phyloP scores from a whole-genome alignment of 352 stramenopile genomes.

The Phytophthora macrochlamydospora region DNA sequence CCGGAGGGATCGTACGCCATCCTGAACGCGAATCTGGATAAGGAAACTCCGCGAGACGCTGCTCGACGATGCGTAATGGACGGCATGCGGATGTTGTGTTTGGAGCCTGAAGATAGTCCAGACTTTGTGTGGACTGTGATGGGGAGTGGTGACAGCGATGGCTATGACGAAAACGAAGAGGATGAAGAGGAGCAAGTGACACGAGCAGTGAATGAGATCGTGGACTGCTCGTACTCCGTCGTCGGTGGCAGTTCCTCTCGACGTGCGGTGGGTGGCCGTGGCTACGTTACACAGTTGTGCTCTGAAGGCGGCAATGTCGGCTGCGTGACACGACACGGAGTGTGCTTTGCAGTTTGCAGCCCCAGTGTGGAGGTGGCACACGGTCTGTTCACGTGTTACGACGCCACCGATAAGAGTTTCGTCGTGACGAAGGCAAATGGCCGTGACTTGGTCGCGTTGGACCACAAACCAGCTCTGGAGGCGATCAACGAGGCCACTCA shows the following conservation, averaged over 20 bases:
- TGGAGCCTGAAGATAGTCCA: slow-evolving; percentile 76
- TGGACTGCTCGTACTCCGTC: slow-evolving; percentile 75
- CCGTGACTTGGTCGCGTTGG: slow-evolving; percentile 62
- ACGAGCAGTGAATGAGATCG: slow-evolving; percentile 68
- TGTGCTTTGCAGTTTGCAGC: slow-evolving; percentile 79
- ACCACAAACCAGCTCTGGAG: slow-evolving; percentile 74
- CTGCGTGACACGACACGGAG: slow-evolving; percentile 71
- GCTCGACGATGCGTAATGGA: slow-evolving; percentile 64
- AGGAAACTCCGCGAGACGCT: slow-evolving; percentile 66
- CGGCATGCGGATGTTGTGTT: slow-evolving; percentile 72
- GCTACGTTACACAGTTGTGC: slow-evolving; percentile 69
- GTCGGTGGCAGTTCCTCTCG: slow-evolving; percentile 63
- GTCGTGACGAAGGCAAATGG: slow-evolving; percentile 67
- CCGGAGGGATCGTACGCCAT: slow-evolving; percentile 83
- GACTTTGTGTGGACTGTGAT: slow-evolving; percentile 82
- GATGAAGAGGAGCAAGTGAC: slow-evolving; percentile 74
- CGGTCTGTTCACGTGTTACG: slow-evolving; percentile 85
- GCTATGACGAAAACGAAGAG: slow-evolving; percentile 37
- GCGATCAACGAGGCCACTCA: slow-evolving; percentile 79
- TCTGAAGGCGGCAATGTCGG: slow-evolving; percentile 66
- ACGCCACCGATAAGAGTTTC: slow-evolving; percentile 72
- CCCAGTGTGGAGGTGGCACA: slow-evolving; percentile 82
- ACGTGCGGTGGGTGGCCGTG: slow-evolving; percentile 23
- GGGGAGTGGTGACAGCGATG: slow-evolving; percentile 47
- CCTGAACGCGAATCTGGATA: slow-evolving; percentile 67